A percentile compares a stretch with the other conserved stretches of the same genome.
phyloP scores from a whole-genome alignment of 73 alveolate species.

The Paramecium caudatum region DNA sequence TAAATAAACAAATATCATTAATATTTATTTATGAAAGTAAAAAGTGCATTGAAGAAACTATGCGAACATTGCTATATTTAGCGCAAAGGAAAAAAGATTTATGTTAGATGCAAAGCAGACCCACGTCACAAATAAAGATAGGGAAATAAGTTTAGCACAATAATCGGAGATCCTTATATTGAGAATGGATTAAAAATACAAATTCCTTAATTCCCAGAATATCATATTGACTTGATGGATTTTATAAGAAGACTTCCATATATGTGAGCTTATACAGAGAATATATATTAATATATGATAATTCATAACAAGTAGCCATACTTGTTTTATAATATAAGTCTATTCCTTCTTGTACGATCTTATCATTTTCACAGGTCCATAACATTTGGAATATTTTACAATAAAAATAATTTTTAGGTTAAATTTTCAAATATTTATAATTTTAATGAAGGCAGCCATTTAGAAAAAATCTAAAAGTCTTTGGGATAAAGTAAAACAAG shows the following conservation, averaged over 20 bases:
- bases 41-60: conserved; percentile 68
- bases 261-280: conserved; percentile 57
- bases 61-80: conserved; percentile 72
- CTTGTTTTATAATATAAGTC: too few relatives aligned
- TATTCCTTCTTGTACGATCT: too few relatives aligned
- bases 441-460: too few relatives aligned
- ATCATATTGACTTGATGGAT: conserved; percentile 59
- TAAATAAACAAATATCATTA: not conserved
- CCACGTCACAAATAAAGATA: conserved; percentile 78
- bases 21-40: conserved; percentile 69
- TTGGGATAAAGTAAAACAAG: not conserved
- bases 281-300: too few relatives aligned
- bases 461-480: too few relatives aligned
- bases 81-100: conserved; percentile 67
- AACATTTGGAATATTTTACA: too few relatives aligned
- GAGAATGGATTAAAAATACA: conserved; percentile 50
- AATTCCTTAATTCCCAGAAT: conserved; percentile 64
- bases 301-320: too few relatives aligned
- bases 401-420: too few relatives aligned
- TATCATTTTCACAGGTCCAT: too few relatives aligned
- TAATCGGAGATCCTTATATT: conserved; percentile 20
- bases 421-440: too few relatives aligned
- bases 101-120: conserved; percentile 73
- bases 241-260: conserved; percentile 54
- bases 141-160: conserved; percentile 51